Evolutionary conservation across 1,139 yeast genomes (phyloP).

Genomic region (Diutina neorugosa): DNA sequence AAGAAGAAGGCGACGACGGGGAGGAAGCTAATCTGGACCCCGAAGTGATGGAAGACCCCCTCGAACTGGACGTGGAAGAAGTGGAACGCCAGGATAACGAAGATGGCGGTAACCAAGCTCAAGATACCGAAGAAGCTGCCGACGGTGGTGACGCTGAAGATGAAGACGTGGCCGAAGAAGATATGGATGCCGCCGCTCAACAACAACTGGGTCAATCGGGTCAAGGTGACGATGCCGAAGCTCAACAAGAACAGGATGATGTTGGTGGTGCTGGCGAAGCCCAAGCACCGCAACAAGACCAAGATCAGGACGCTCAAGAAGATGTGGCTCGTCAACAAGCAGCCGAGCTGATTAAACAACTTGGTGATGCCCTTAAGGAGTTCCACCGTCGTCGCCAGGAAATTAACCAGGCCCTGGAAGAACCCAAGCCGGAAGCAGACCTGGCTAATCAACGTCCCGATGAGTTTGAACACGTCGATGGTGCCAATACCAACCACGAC

Average conservation of each 20-base stretch:
- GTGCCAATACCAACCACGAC: conserved; percentile 60
- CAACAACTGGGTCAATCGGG: conserved; percentile 64
- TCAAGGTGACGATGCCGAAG: conserved; percentile 66
- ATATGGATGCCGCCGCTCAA: conserved; percentile 42
- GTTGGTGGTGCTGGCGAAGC: conserved; percentile 64
- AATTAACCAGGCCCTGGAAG: conserved; percentile 51
- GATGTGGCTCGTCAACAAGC: conserved; percentile 64
- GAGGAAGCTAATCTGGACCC: conserved; percentile 13
- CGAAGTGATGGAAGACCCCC: conserved; percentile 13
- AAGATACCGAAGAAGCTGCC: conserved; percentile 14
- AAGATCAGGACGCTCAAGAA: conserved; percentile 19
- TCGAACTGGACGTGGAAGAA: conserved; percentile 11
- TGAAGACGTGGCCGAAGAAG: conserved; percentile 35
- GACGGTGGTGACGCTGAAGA: conserved; percentile 22
- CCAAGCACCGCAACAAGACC: conserved; percentile 27
- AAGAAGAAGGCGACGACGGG: conserved; percentile 15
- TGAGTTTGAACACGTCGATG: conserved; percentile 77
- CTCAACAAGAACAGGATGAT: conserved; percentile 54
- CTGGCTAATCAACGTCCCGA: conserved; percentile 45
- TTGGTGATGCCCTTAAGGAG: conserved; percentile 86
- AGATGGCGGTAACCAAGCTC: conserved; percentile 20
- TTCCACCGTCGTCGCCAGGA: conserved; percentile 87
- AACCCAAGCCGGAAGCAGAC: conserved; percentile 28
- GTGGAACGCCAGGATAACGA: conserved; percentile 15
- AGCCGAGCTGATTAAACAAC: conserved; percentile 70